Conservation (phyloP, 2,329 filamentous ascomycete species). For the Periconia sp. region DNA sequence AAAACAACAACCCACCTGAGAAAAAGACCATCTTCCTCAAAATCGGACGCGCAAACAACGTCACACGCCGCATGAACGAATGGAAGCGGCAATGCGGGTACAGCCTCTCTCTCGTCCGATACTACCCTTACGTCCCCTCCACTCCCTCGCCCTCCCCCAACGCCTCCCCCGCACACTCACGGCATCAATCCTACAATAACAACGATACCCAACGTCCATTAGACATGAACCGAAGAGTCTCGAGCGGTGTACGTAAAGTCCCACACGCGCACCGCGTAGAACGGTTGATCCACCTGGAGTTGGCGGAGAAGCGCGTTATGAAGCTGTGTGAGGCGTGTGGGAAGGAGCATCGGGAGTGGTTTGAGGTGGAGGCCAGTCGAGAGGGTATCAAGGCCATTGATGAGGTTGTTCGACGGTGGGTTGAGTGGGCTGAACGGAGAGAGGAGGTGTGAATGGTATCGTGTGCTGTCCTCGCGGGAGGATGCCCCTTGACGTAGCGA, state of each 20-base stretch:
- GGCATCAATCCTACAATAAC: slow-evolving; percentile 20
- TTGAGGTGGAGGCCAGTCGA: slow-evolving; percentile 77
- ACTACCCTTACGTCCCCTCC: slow-evolving; percentile 74
- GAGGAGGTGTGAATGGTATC: neutral
- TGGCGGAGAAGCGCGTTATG: slow-evolving; percentile 62
- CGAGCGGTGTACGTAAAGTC: slow-evolving; percentile 62
- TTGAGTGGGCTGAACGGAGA: slow-evolving; percentile 70
- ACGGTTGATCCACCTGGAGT: slow-evolving; percentile 84
- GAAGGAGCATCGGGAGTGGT: slow-evolving; percentile 90
- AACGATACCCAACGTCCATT: slow-evolving; percentile 11
- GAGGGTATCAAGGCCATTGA: slow-evolving; percentile 69
- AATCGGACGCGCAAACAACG: slow-evolving; percentile 73
- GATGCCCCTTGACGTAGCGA: too few relatives aligned
- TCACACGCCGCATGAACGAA: slow-evolving; percentile 86
- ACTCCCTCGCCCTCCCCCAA: slow-evolving; percentile 26
- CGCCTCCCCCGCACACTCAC: slow-evolving; percentile 29
- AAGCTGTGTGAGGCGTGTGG: slow-evolving; percentile 76
- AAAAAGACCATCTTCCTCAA: slow-evolving; percentile 67
- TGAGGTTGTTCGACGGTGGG: slow-evolving; percentile 80
- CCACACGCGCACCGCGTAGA: slow-evolving; percentile 88
- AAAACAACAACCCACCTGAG: slow-evolving; percentile 11
- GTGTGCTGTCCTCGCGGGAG: neutral
- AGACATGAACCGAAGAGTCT: slow-evolving; percentile 12
- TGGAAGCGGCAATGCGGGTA: slow-evolving; percentile 94
- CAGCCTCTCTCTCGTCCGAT: slow-evolving; percentile 82